Base-by-base conservation (phyloP, 208 protist genomes). In the Wallacemonas sp. region DNA sequence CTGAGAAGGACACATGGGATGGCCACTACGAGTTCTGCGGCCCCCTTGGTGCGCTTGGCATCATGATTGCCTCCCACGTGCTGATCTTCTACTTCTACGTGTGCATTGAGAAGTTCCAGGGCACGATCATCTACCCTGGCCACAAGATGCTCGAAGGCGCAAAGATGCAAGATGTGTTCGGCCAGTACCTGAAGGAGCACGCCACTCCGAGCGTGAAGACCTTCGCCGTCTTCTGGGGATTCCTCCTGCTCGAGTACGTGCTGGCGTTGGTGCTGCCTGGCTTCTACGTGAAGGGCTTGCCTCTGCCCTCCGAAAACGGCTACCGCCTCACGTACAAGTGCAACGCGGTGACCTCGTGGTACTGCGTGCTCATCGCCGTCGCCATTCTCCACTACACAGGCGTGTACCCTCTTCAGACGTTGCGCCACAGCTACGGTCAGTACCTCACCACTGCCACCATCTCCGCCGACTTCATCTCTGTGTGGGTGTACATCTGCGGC, bases 31-130 rank as follows among this genome's bases (percentile, higher is more conserved):
- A 97, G 66, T 97, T 97, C 67, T 79, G 77, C 17, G 93, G 93
- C 5, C 76, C 77, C 0, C 62, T 78, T n/a, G 79, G 73, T 61
- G 83, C 68, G 3, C 29, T 83, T 22, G 54, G 22, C 39, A 94
- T 98, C 66, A 98, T 98, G 80, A 50, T 89, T 33, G 68, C 67
- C 45, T 94, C 85, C n/a, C 94, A 96, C 60, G 52, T 90, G 12
- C 61, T 95, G 38, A 85, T 97, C 53, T 96, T 83, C 81, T 98
- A 97, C 85, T 85, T 96, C 63, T 97, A 78, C 62, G 79, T 89
- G 2, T 91, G 85, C 55, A 63, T 96, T 19, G 68, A 87, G 52
- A 63, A 78, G 41, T 92, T 93, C 69, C 57, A 95, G 55, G 93
- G 89, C 42, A 85, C 72, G 0, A 66, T 95, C 45, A 82, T 94